Conservation (phyloP, 805 yeast species). For the Ogataea henricii region DNA sequence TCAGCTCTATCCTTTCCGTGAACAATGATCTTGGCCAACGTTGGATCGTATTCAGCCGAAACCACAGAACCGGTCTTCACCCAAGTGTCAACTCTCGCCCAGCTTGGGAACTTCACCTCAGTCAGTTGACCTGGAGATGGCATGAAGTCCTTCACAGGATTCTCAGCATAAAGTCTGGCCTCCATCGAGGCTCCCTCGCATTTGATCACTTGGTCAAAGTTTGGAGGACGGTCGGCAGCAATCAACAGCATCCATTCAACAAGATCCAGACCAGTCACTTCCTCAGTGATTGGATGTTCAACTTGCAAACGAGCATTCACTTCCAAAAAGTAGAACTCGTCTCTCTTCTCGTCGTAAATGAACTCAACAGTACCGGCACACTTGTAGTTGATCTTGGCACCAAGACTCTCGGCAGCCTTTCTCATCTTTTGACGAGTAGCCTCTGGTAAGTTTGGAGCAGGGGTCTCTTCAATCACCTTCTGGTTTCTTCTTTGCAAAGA, state of each 20-base stretch:
- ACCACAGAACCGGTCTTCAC: conserved; percentile 82
- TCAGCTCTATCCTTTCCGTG: conserved; percentile 88
- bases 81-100: conserved; percentile 97
- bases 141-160: conserved; percentile 90
- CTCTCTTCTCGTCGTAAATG: conserved; percentile 82
- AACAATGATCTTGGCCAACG: conserved; percentile 93
- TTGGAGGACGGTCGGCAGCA: conserved; percentile 89
- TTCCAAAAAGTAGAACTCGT: conserved; percentile 91
- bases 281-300: conserved; percentile 96
- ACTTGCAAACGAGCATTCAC: conserved; percentile 97
- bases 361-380: conserved; percentile 98
- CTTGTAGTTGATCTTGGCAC: conserved; percentile 80
- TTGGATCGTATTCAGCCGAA: conserved; percentile 94
- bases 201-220: conserved; percentile 57
- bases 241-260: conserved; percentile 96
- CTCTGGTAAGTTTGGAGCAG: conserved; percentile 92
- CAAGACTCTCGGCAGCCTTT: conserved; percentile 82
- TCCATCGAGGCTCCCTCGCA: conserved; percentile 93
- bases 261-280: conserved; percentile 90
- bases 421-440: conserved; percentile 74
- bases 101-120: conserved; percentile 79
- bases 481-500: conserved; percentile 97
- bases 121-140: conserved; percentile 96
- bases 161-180: conserved; percentile 94
- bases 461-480: conserved; percentile 95